Percentiles rank a stretch among this genome's conserved stretches.
Conservation (phyloP, 805 yeast species). For the Candida glaebosa region DNA sequence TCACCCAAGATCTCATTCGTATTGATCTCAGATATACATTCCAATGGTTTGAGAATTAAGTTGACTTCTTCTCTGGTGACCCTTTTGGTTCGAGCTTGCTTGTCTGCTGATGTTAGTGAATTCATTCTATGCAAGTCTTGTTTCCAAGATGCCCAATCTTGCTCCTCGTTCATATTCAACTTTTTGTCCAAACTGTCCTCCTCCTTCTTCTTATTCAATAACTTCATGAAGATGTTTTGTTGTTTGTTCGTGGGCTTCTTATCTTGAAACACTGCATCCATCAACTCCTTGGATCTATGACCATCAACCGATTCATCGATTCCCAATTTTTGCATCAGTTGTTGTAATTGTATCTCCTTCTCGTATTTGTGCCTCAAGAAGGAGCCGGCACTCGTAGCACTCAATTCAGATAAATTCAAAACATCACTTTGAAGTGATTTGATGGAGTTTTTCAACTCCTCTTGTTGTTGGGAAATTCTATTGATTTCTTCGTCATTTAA, state of each 20-base stretch:
- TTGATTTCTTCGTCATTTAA: slow-evolving; percentile 25
- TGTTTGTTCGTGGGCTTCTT: slow-evolving; percentile 33
- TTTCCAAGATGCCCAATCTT: slow-evolving; percentile 39
- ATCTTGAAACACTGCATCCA: slow-evolving; percentile 43
- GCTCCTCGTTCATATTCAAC: slow-evolving; percentile 27
- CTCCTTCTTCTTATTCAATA: slow-evolving; percentile 32
- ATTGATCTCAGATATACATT: slow-evolving; percentile 39
- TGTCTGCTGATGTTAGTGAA: slow-evolving; percentile 64
- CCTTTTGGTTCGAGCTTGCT: slow-evolving; percentile 64
- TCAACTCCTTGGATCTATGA: slow-evolving; percentile 19
- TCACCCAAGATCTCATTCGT: slow-evolving; percentile 31
- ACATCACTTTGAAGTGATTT: slow-evolving; percentile 45
- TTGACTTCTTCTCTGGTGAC: slow-evolving; percentile 38
- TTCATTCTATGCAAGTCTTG: slow-evolving; percentile 70
- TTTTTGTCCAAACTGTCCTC: slow-evolving; percentile 31
- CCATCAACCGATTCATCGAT: slow-evolving; percentile 7
- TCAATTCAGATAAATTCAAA: slow-evolving; percentile 59
- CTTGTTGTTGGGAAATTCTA: slow-evolving; percentile 28
- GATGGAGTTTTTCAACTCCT: slow-evolving; percentile 36
- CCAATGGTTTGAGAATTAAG: slow-evolving; percentile 41
- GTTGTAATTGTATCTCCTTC: slow-evolving; percentile 21
- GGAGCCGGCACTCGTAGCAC: slow-evolving; percentile 90
- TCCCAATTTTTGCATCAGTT: slow-evolving; percentile 14
- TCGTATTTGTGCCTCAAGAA: slow-evolving; percentile 69
- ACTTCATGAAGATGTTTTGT: slow-evolving; percentile 44